Evolutionary conservation across 345 rosid genomes (phyloP).

Genomic region (Lepidium aucheri): DNA sequence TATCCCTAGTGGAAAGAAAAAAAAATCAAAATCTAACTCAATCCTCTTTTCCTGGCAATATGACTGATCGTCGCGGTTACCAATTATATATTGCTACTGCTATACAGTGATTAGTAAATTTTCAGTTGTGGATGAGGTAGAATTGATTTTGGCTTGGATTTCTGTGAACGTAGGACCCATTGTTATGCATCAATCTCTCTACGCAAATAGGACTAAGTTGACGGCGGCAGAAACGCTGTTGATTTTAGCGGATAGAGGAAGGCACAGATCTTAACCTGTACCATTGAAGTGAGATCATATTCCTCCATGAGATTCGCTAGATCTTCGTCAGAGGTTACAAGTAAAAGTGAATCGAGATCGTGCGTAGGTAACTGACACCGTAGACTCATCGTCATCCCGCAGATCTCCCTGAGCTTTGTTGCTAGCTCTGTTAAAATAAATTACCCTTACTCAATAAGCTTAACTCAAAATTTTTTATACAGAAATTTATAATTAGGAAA

Average conservation of each 20-base stretch:
- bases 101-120: slow-evolving; percentile 36
- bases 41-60: background rate
- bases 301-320: slow-evolving; percentile 81
- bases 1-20: background rate
- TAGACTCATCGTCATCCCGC: slow-evolving; percentile 43
- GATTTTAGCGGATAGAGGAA: slow-evolving; percentile 45
- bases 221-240: slow-evolving; percentile 10
- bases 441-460: background rate
- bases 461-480: background rate
- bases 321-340: slow-evolving; percentile 80
- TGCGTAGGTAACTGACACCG: slow-evolving; percentile 91
- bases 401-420: slow-evolving; percentile 61
- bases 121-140: slow-evolving; percentile 52
- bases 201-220: slow-evolving; percentile 12
- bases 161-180: slow-evolving; percentile 43
- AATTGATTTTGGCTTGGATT: slow-evolving; percentile 31
- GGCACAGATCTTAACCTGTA: slow-evolving; percentile 62
- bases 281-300: slow-evolving; percentile 47
- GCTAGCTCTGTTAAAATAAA: slow-evolving; percentile 47
- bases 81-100: background rate
- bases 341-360: slow-evolving; percentile 81
- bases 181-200: slow-evolving; percentile 29
- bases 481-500: background rate
- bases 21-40: background rate
- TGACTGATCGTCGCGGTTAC: background rate